Evolutionary conservation across 2,329 filamentous ascomycete species (phyloP), one percentile per base, ranked within the genome.

Genomic region (Alternaria infectoria): DNA sequence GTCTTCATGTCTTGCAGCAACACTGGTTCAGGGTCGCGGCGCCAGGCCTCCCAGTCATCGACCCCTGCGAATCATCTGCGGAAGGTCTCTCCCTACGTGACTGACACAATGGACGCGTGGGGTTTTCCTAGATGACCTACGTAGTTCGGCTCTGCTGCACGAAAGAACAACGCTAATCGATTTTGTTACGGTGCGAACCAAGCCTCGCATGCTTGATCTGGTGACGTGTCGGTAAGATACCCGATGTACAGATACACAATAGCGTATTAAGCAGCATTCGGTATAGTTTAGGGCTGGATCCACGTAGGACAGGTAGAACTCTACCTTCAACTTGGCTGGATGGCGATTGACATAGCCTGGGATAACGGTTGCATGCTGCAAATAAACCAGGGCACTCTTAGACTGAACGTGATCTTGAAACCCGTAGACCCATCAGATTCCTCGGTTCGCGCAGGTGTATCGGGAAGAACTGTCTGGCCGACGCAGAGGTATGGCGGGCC

Each of bases 51-150:
- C 64, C 49, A 61, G 44, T 54, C 26, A 54, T 66, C 64, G 52
- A 68, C 62, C 59, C 62, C 58, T 70, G 68, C 56, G 62, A 55
- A 59, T 17, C 17, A 58, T 28, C 40, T 59, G 28, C 28, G 19
- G 57, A 57, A 25, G 64, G 57, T 59, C 43, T 61, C 56, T 57
- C 56, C 49, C 49, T 62, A 32, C 25, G 51, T 57, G 30, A 43
- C 61, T 50, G 43, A 45, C 62, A 64, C 61, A 65, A 65, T 65
- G 59, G 51, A 13, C 57, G 59, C 46, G 54, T 40, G 43, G 54
- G 47, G 47, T 52, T 2, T 4, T 65, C 61, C 60, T 73, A 72
- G 71, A 68, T 72, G 68, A 73, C 65, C 64, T 66, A 59, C 61
- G 57, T 56, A 59, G 55, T 65, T 43, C 45, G 52, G 57, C 49